Evolutionary conservation across 352 stramenopile genomes (phyloP).

Genomic region (Blastocystis sp.): DNA sequence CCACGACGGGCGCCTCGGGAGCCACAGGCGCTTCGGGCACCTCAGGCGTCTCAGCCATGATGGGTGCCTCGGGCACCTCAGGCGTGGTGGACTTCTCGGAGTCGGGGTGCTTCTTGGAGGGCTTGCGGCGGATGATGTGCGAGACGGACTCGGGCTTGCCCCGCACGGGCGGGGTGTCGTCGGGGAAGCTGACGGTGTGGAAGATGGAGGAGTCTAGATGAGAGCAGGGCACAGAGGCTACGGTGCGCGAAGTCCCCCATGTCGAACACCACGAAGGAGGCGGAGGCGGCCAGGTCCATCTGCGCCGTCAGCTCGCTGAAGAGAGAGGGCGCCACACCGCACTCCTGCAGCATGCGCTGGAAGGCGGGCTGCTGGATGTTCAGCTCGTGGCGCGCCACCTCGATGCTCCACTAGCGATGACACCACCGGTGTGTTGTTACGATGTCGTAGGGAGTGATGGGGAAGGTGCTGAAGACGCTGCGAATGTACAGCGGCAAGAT

Average conservation of each 20-base stretch:
- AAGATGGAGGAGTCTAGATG: not conserved
- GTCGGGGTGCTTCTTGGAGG: not conserved
- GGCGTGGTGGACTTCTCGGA: no score
- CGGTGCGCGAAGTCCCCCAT: not conserved
- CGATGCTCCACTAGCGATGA: conserved; percentile 44
- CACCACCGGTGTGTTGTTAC: not conserved
- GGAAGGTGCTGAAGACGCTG: not conserved
- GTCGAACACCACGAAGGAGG: not conserved
- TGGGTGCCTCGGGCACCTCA: no score
- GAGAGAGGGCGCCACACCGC: not conserved
- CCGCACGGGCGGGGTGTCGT: not conserved
- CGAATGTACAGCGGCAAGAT: conserved; percentile 57
- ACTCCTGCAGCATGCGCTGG: conserved; percentile 20
- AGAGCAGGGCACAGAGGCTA: not conserved
- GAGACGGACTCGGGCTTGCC: no score
- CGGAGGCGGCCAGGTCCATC: not conserved
- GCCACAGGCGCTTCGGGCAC: no score
- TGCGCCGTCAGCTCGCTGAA: conserved; percentile 1
- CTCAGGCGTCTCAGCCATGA: no score
- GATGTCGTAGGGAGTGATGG: conserved; percentile 45
- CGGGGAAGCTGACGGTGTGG: not conserved
- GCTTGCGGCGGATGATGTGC: not conserved
- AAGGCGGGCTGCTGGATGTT: conserved; percentile 17
- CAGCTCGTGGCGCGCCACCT: not conserved
- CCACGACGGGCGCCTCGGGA: no score